A percentile compares a stretch with the other conserved stretches of the same genome.
phyloP scores from a whole-genome alignment of 2,329 filamentous ascomycete species.

The Scedosporium apiospermum region DNA sequence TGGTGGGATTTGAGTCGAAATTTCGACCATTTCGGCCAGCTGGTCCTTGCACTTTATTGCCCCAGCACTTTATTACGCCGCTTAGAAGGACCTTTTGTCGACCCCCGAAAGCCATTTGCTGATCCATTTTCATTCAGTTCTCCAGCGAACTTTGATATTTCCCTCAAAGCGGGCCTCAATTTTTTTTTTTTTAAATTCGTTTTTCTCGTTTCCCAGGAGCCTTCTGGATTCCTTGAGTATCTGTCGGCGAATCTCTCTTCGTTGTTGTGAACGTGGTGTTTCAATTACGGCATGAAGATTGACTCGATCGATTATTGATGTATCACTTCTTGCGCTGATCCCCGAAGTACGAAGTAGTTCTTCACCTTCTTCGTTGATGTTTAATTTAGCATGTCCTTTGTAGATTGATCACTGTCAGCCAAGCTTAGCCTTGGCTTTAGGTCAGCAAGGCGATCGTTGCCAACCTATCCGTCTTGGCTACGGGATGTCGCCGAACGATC shows the following conservation, averaged over 20 bases:
- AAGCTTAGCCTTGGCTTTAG: background rate
- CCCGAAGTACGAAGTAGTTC: no score
- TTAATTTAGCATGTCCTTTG: background rate
- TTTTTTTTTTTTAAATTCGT: background rate
- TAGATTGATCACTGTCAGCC: background rate
- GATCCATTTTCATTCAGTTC: background rate
- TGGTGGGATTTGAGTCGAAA: background rate
- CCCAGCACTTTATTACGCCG: background rate
- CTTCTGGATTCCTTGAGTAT: no score
- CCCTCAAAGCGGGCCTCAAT: background rate
- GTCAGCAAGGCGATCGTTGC: background rate
- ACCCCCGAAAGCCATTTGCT: background rate
- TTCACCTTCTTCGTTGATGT: no score
- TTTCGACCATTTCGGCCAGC: background rate
- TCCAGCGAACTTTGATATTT: background rate
- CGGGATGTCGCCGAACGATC: background rate
- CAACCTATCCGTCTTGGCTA: background rate
- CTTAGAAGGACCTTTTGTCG: background rate
- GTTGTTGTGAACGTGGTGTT: no score
- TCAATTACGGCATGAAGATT: no score
- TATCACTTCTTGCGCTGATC: no score
- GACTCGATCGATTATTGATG: no score
- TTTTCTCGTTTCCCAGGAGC: no score
- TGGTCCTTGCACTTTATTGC: background rate
- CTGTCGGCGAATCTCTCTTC: no score